Conservation (phyloP, 768 basidiomycete genomes). For the Leccinum olivaceopallidum region DNA sequence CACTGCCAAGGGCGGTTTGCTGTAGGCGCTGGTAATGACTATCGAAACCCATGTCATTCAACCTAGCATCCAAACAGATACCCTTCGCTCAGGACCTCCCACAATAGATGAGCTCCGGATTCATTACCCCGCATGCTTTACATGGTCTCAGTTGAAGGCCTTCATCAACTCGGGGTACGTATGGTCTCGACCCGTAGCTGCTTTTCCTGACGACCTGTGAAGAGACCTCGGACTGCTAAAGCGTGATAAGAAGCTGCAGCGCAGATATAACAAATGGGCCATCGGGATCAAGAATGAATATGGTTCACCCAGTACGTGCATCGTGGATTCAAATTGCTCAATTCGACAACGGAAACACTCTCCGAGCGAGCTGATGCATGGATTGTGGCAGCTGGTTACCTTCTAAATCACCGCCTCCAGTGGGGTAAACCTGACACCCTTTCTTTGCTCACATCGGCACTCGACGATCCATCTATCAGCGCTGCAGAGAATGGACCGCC, state of each 20-base stretch:
- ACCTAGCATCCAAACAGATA: slow-evolving; percentile 27
- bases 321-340: not conserved
- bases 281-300: slow-evolving; percentile 53
- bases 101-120: slow-evolving; percentile 64
- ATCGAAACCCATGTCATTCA: slow-evolving; percentile 10
- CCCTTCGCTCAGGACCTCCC: slow-evolving; percentile 60
- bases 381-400: slow-evolving; percentile 57
- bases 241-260: slow-evolving; percentile 68
- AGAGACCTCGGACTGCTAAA: slow-evolving; percentile 83
- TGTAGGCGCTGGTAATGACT: slow-evolving; percentile 14
- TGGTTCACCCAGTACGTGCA: slow-evolving; percentile 63
- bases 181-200: not conserved
- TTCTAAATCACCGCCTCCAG: slow-evolving; percentile 65
- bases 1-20: not conserved
- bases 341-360: not conserved
- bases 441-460: slow-evolving; percentile 55
- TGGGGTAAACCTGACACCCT: slow-evolving; percentile 74
- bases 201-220: not conserved
- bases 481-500: not conserved
- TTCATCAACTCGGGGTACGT: slow-evolving; percentile 78
- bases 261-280: slow-evolving; percentile 63
- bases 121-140: slow-evolving; percentile 74
- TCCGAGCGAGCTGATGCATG: not conserved
- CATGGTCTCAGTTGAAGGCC: slow-evolving; percentile 72
- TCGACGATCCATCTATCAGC: slow-evolving; percentile 40